Evolutionary conservation across 140 eudicot species (phyloP), one percentile per base, ranked within the genome.

Genomic region (Senecio squalidus): DNA sequence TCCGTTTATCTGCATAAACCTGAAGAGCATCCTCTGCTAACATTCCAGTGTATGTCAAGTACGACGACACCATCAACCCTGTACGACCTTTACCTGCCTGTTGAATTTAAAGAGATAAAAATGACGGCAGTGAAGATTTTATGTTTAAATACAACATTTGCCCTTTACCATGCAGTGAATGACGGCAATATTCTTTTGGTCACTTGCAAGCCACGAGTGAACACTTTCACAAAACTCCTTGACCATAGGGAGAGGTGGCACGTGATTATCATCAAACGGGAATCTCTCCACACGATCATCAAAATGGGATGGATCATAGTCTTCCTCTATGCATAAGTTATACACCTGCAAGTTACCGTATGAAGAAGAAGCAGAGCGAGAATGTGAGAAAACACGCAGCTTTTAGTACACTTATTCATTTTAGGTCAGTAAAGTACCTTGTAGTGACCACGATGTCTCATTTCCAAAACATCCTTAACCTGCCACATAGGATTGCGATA

Each of bases 71-170:
- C 95, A 86, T 86, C 68, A 86, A 77, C 22, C 95, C 92, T 9
- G 95, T 86, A 51, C 95, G 85, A 40, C 95, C 93, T 77, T 86
- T 86, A 27, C 95, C 95, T 18, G 95, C 95, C 95, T 86, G 71
- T 68, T 66, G 41, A 66, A 60, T 62, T 68, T 48, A 20, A 30
- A 27, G n/a, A n/a, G n/a, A n/a, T n/a, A n/a, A n/a, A n/a, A n/a
- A n/a, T n/a, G n/a, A n/a, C n/a, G n/a, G n/a, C n/a, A n/a, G n/a
- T n/a, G n/a, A n/a, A n/a, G n/a, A n/a, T n/a, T n/a, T n/a, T n/a
- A n/a, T n/a, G n/a, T n/a, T n/a, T n/a, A n/a, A n/a, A n/a, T 41
- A 24, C 38, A 33, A 21, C 43, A 0, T 33, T 25, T 43, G 63
- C 46, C 63, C 46, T 52, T 26, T 48, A 86, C 95, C 95, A 80